Percentiles rank a stretch among this genome's conserved stretches.
These are phyloP conservation scores for Quercus lobata DNA, from an alignment of 331 rosid genomes.

Conservation along the genomic window DNA sequence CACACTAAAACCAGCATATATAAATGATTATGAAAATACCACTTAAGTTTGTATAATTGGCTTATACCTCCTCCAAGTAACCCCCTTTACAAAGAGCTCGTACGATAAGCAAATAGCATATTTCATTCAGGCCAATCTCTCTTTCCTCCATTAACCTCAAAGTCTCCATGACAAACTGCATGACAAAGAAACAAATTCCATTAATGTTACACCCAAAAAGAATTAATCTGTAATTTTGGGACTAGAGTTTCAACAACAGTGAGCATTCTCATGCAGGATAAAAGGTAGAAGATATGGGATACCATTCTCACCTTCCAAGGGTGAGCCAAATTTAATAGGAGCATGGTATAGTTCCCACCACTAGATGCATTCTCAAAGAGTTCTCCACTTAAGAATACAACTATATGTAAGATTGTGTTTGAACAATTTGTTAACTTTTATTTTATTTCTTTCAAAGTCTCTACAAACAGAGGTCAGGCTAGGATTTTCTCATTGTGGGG, in stretches of 20 bases:
- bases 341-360: neutral
- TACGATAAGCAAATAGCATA: constrained; percentile 51
- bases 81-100: constrained; percentile 70
- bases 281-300: neutral
- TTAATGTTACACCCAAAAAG: constrained; percentile 6
- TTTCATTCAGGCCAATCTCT: constrained; percentile 39
- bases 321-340: neutral
- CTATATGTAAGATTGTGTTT: neutral
- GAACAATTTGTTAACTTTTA: neutral
- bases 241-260: constrained; percentile 3
- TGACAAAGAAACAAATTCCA: neutral
- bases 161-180: constrained; percentile 84
- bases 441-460: neutral
- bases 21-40: constrained; percentile 2
- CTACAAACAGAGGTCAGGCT: neutral
- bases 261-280: constrained; percentile 13
- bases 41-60: neutral
- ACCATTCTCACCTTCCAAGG: constrained; percentile 3
- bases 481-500: neutral
- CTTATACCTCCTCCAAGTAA: constrained; percentile 64
- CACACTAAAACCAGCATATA: neutral
- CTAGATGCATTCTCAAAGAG: neutral
- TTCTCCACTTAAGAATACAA: neutral
- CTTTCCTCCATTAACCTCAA: constrained; percentile 70
- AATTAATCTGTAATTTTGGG: constrained; percentile 3